Conservation (phyloP, 2,329 filamentous ascomycete species). For the Fusarium redolens region DNA sequence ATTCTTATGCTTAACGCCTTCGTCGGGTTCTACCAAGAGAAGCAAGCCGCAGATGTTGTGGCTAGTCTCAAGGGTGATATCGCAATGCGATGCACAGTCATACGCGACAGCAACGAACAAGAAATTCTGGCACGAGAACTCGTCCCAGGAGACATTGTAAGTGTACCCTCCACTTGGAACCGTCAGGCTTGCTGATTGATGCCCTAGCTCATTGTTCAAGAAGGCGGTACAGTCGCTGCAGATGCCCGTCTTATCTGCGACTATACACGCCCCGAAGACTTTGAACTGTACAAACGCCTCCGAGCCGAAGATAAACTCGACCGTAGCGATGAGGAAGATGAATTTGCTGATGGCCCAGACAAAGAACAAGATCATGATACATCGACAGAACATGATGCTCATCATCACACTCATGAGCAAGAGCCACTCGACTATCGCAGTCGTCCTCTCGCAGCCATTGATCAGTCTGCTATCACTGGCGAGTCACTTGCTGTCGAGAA, state of each 20-base stretch:
- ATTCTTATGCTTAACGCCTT: slow-evolving; percentile 34
- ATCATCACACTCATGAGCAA: neutral
- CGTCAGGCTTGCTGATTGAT: neutral
- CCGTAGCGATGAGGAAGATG: slow-evolving; percentile 28
- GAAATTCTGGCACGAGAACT: slow-evolving; percentile 25
- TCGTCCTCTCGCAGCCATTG: slow-evolving; percentile 21
- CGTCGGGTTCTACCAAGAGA: slow-evolving; percentile 31
- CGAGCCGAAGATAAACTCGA: slow-evolving; percentile 29
- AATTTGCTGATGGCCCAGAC: slow-evolving; percentile 2
- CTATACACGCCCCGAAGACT: slow-evolving; percentile 25
- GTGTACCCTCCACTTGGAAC: neutral
- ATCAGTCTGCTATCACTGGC: slow-evolving; percentile 30
- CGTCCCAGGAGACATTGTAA: slow-evolving; percentile 24
- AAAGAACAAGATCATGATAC: neutral
- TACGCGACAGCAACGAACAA: slow-evolving; percentile 13
- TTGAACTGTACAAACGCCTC: slow-evolving; percentile 28
- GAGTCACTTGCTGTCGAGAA: slow-evolving; percentile 31
- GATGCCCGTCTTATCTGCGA: slow-evolving; percentile 28
- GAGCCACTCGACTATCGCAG: slow-evolving; percentile 13
- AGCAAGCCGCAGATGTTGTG: slow-evolving; percentile 28
- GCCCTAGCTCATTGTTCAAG: slow-evolving; percentile 13
- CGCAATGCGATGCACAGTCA: slow-evolving; percentile 28
- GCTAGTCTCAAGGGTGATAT: slow-evolving; percentile 32
- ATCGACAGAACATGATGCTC: neutral
- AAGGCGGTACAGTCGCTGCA: slow-evolving; percentile 29